Evolutionary conservation across 345 rosid species (phyloP), one percentile per base, ranked within the genome.

Genomic region (Adansonia digitata): DNA sequence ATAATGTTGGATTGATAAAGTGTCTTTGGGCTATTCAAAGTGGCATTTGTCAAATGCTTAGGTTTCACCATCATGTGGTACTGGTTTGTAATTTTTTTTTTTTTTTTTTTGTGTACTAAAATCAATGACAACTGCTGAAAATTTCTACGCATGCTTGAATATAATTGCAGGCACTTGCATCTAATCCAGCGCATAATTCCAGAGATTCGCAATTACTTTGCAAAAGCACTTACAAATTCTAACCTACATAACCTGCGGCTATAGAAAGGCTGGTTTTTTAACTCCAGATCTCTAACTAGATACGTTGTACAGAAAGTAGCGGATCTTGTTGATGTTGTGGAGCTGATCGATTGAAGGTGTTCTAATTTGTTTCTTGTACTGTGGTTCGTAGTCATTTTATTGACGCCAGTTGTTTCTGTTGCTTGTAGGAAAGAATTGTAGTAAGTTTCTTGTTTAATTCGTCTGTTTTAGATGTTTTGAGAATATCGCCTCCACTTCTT

Each of bases 121-220:
- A 18, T 49, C 53, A 17, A 18, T 49, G 9, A 31, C 40, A 5
- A 20, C 26, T 3, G 34, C 51, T 51, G 74, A 66, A 43, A 24
- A 1, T 51, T 49, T 62, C 20, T 14, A 22, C 10, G 7, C n/a
- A 5, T 70, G 10, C 1, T 29, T n/a, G 10, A 12, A 22, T 76
- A 22, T 76, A 39, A 80, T 52, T 81, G 83, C 91, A 89, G 93
- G 87, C 92, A 86, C 61, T 80, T 82, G 62, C 86, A 90, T 77
- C 83, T 91, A 81, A 87, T 93, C 81, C 91, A 86, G 78, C 79
- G 88, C 5, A 90, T 91, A 59, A 62, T 90, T 72, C 98, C 93
- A 0, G 97, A 93, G 85, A 91, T 93, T 71, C 87, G 85, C 66
- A 83, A 82, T 83, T 91, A 91, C 81, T 93, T 93, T 77, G 77